Conservation (phyloP, 208 protist species). For the Porcisia hertigi region DNA sequence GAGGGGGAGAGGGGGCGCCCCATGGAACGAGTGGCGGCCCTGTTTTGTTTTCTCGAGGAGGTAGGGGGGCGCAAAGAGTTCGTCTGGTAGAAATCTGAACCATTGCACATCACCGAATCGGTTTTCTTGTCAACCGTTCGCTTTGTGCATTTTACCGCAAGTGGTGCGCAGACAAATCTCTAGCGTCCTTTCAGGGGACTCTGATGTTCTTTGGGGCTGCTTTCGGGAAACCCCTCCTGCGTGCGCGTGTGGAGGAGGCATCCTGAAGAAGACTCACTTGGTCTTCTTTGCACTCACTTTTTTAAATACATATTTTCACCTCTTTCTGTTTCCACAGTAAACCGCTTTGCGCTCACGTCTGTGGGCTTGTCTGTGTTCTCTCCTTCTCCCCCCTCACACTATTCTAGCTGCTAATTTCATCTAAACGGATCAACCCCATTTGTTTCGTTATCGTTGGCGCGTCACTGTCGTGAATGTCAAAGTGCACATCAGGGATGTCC, state of each 20-base stretch:
- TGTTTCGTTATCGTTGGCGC: background rate
- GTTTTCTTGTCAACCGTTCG: background rate
- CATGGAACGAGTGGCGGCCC: background rate
- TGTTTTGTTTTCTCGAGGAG: background rate
- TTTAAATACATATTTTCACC: background rate
- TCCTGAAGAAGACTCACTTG: too few relatives aligned
- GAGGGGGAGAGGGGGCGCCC: background rate
- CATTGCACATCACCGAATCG: background rate
- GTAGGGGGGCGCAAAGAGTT: background rate
- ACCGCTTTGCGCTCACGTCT: background rate
- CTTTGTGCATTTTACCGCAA: background rate
- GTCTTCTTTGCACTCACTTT: background rate
- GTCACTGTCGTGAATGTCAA: background rate
- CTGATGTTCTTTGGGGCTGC: background rate
- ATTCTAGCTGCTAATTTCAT: background rate
- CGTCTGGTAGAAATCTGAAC: background rate
- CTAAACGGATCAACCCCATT: background rate
- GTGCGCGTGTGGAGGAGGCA: background rate
- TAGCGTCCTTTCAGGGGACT: background rate
- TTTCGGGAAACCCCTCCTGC: background rate
- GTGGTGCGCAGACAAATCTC: background rate
- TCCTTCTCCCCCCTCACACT: background rate
- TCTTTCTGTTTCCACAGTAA: background rate
- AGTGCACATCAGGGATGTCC: too few relatives aligned
- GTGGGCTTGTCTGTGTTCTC: too few relatives aligned